phyloP scores from a whole-genome alignment of 495 filamentous ascomycete genomes.

The Venustampulla echinocandica region DNA sequence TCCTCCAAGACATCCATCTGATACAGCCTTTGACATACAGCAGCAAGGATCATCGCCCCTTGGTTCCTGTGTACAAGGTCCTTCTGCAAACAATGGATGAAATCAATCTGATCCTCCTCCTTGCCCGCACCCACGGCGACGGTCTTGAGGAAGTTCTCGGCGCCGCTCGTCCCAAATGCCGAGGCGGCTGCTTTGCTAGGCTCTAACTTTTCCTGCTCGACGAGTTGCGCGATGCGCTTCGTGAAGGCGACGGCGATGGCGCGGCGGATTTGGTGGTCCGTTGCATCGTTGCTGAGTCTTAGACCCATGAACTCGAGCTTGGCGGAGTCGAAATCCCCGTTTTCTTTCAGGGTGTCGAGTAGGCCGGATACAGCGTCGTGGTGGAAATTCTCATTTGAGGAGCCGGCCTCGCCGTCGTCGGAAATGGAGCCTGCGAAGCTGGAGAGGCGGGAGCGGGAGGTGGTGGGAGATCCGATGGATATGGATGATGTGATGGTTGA shows the following conservation, averaged over 20 bases:
- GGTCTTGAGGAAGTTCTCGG: slow-evolving; percentile 40
- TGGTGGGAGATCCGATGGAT: slow-evolving; percentile 25
- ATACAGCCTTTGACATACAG: slow-evolving; percentile 71
- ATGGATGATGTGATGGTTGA: slow-evolving; percentile 46
- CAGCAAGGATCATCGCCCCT: slow-evolving; percentile 56
- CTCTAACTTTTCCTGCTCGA: slow-evolving; percentile 47
- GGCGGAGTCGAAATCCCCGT: slow-evolving; percentile 72
- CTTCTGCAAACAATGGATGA: slow-evolving; percentile 70
- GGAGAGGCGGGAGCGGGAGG: slow-evolving; percentile 36
- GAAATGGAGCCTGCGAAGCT: slow-evolving; percentile 37
- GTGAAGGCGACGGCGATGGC: slow-evolving; percentile 80
- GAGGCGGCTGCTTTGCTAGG: slow-evolving; percentile 57
- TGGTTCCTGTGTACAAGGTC: slow-evolving; percentile 56
- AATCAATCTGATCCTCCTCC: slow-evolving; percentile 75
- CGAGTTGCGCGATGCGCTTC: slow-evolving; percentile 66
- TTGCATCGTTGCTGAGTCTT: slow-evolving; percentile 80
- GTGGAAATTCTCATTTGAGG: slow-evolving; percentile 65
- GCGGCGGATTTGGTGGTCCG: slow-evolving; percentile 75
- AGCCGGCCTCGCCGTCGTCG: slow-evolving; percentile 36
- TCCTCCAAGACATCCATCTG: slow-evolving; percentile 80
- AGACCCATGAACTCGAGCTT: slow-evolving; percentile 85
- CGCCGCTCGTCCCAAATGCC: slow-evolving; percentile 40
- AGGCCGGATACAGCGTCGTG: slow-evolving; percentile 78
- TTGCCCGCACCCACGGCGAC: slow-evolving; percentile 40
- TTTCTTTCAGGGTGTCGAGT: slow-evolving; percentile 67